Percentiles rank a stretch among this genome's conserved stretches.
Evolutionary conservation across 225 moss, liverwort and hornwort genomes (phyloP).

Genomic region (Neckera pumila): DNA sequence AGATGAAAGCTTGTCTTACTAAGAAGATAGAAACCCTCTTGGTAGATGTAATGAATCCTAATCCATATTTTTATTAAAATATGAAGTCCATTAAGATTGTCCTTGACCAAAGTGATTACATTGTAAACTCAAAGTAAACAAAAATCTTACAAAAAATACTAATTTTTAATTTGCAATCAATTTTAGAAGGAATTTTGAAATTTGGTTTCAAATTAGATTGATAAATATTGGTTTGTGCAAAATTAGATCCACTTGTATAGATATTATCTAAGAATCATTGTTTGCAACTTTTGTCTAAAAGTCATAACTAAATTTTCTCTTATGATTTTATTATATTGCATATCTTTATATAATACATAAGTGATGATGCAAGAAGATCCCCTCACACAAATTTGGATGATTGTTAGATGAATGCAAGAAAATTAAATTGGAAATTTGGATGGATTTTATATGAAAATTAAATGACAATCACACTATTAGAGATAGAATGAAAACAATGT

Average conservation of each 20-base stretch:
- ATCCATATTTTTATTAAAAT: not conserved
- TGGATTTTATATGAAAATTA: not conserved
- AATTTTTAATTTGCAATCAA: not conserved
- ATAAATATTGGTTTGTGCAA: not conserved
- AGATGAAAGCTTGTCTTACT: not conserved
- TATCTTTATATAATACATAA: not conserved
- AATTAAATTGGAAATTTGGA: not conserved
- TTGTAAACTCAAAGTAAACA: not conserved
- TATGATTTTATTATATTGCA: not conserved
- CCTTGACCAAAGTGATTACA: not conserved
- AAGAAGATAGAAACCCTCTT: not conserved
- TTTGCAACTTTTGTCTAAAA: not conserved
- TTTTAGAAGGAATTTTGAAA: not conserved
- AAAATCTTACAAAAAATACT: not conserved
- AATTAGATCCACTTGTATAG: not conserved
- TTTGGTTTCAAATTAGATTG: not conserved
- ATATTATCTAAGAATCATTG: not conserved
- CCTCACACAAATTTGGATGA: not conserved
- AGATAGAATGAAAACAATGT: not conserved
- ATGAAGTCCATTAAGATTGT: not conserved
- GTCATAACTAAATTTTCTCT: not conserved
- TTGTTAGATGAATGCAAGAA: not conserved
- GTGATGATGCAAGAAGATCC: fast-evolving
- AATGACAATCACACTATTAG: not conserved
- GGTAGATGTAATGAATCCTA: not conserved